Base-by-base conservation (phyloP, 768 basidiomycete genomes). In the Kwoniella sp. region DNA sequence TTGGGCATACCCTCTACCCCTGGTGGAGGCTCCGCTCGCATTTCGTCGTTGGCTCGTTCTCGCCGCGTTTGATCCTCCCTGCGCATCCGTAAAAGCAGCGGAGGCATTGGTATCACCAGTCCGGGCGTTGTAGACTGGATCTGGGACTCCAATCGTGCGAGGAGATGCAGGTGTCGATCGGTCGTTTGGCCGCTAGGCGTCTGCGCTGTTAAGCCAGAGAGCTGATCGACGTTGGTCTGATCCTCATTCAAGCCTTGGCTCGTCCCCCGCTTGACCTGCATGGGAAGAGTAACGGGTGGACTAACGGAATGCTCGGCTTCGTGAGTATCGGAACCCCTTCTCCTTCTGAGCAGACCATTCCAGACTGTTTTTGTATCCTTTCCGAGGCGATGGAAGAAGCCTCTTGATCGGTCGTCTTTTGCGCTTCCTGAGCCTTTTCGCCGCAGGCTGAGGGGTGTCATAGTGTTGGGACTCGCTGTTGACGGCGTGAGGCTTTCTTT, bases 31-130 rank as follows among this genome's bases (percentile, higher is more conserved):
- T 62, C 56, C n/a, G 54, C 50, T 20, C 33, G 17, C 10, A 57
- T 45, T 26, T 67, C 59, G 17, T 61, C 37, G n/a, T 53, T 31
- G 1, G 60, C 63, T 36, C 62, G 61, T 20, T 62, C 57, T 12
- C 40, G 39, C 25, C 62, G 25, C 0, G 60, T n/a, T 7, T 39
- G 26, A 19, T 69, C 56, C 34, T 65, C 64, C 11, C 59, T 60
- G 31, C 52, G 25, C 0, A 69, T 50, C 12, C 62, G 43, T 23
- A 63, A 22, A 4, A 69, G 47, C 6, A 69, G 29, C 7, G 64
- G 53, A 3, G 67, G 67, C 57, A 69, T 59, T 3, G 64, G 64
- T n/a, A 69, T 20, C 9, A 20, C n/a, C 32, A 69, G 36, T 10
- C 59, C 62, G 5, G 67, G 67, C 11, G 67, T 69, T 3, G 62